Base-by-base conservation (phyloP, 2,329 filamentous ascomycete species). In the Pseudocercospora ulei region DNA sequence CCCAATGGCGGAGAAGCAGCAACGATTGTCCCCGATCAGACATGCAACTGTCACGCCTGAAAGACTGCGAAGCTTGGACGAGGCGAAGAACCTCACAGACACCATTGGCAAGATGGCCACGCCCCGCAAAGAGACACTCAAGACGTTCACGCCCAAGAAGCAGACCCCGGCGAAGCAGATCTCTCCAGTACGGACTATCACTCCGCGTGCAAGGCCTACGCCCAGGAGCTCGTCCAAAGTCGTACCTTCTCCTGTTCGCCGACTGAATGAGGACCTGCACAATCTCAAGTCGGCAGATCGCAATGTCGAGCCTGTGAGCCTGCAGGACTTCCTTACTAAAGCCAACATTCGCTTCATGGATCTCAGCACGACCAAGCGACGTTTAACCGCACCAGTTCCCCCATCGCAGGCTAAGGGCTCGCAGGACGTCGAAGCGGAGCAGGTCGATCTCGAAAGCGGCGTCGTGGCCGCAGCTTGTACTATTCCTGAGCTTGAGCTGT, bases 331-430 rank as follows among this genome's bases (percentile, higher is more conserved):
- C 63, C 66, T 98, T 28, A 84, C 92, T 47, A 78, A 94, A 76
- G 95, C 88, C 2, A 92, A 84, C 43, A 94, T 98, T 54, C 83
- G 87, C 38, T 98, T 98, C 65, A 95, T 98, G 82, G 90, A 98
- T 58, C 70, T 98, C 34, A 94, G 81, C n/a, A 94, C 88, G 0
- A 95, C 87, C 1, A 96, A 96, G 60, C 73, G 88, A 50, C 75
- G 90, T 39, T 82, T 92, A 53, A 96, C 88, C 0, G 77, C 80
- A 29, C 80, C 75, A 2, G 78, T 8, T 50, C 65, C 52, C 59
- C 66, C 37, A 54, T 57, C 54, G 7, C 58, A 56, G 41, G 37
- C 44, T 5, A 41, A 36, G 39, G 61, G 7, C 56, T 67, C 12
- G 11, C 66, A 64, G 35, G 65, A 70, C 27, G 40, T 41, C 7